Evolutionary conservation across 768 basidiomycete species (phyloP), one percentile per base, ranked within the genome.

Genomic region (Russula olivacea): DNA sequence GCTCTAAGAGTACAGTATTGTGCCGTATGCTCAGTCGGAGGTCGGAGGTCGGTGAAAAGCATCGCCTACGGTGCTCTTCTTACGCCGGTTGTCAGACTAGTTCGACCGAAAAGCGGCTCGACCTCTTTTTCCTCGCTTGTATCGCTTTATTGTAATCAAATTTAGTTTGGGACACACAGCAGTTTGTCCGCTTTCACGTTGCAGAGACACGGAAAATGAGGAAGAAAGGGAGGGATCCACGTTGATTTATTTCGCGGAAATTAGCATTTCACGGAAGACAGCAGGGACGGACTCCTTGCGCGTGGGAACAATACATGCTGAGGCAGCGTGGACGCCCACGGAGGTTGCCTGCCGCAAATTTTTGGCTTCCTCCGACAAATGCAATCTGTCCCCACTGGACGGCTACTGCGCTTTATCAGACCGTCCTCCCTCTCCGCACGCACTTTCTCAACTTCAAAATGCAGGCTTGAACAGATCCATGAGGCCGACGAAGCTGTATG

Each of bases 401-500:
- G 50, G 40, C 32, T 23, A 14, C 7, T 32, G 17, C 47, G 21
- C 23, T 2, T 50, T 38, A 11, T 40, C 15, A 40, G 14, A 12
- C 36, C 34, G 19, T 40, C 61, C 17, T 38, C 45, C 23, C 40
- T 53, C 28, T 30, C 61, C 8, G 7, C 49, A 3, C 58, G 58
- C 25, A 63, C 56, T 14, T 75, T 86, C 54, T 81, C 81, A 61
- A 72, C 75, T n/a, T 78, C 84, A 2, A 59, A 68, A n/a, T 67
- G 69, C 52, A 70, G 75, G 40, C 69, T 71, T 41, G 73, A 75
- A 36, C 74, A 83, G 6, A 85, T 80, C 68, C 64, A 77, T 45
- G 73, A 81, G 36, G 82, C 78, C 9, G 73, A 77, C 68, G 72
- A 72, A 57, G 71, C 77, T 73, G 85, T 84, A n/a, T 21, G 58